Percentiles rank a stretch among this genome's conserved stretches.
phyloP scores from a whole-genome alignment of 2,329 filamentous ascomycete genomes.

The Monilinia laxa region DNA sequence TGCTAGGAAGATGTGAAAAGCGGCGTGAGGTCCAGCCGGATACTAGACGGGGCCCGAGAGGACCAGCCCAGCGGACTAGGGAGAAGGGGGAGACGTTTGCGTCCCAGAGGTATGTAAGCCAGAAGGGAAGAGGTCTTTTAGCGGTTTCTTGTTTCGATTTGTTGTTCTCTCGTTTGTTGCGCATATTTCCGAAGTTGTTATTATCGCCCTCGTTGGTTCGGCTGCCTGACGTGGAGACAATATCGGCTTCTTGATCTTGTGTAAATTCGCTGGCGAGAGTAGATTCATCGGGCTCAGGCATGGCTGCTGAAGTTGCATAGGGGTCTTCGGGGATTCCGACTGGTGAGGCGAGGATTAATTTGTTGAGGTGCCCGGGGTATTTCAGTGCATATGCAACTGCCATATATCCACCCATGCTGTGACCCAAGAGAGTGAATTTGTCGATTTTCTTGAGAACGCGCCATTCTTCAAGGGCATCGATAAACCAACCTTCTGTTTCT shows the following conservation, averaged over 20 bases:
- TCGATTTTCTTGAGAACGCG: slow-evolving; percentile 84
- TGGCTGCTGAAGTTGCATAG: slow-evolving; percentile 75
- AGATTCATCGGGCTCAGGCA: slow-evolving; percentile 75
- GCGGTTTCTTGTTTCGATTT: slow-evolving; percentile 39
- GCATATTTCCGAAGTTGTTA: slow-evolving; percentile 55
- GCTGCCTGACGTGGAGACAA: slow-evolving; percentile 43
- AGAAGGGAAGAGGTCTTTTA: slow-evolving; percentile 67
- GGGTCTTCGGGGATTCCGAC: slow-evolving; percentile 95
- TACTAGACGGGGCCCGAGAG: slow-evolving; percentile 85
- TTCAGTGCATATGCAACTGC: slow-evolving; percentile 94
- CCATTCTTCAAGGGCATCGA: slow-evolving; percentile 97
- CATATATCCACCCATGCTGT: slow-evolving; percentile 92
- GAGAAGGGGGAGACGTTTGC: slow-evolving; percentile 95
- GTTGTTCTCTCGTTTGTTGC: slow-evolving; percentile 43
- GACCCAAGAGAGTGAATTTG: slow-evolving; percentile 87
- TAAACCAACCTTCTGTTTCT: slow-evolving; percentile 93
- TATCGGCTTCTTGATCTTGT: slow-evolving; percentile 62
- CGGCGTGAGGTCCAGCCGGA: slow-evolving; percentile 93
- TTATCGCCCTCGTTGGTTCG: slow-evolving; percentile 40
- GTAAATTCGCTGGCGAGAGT: slow-evolving; percentile 75
- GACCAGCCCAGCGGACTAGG: slow-evolving; percentile 82
- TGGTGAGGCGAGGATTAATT: slow-evolving; percentile 90
- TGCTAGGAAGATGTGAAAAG: slow-evolving; percentile 80
- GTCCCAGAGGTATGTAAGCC: slow-evolving; percentile 94
- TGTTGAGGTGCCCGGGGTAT: slow-evolving; percentile 91